phyloP scores from a whole-genome alignment of 306 rosid genomes.

The Gleditsia sinensis region DNA sequence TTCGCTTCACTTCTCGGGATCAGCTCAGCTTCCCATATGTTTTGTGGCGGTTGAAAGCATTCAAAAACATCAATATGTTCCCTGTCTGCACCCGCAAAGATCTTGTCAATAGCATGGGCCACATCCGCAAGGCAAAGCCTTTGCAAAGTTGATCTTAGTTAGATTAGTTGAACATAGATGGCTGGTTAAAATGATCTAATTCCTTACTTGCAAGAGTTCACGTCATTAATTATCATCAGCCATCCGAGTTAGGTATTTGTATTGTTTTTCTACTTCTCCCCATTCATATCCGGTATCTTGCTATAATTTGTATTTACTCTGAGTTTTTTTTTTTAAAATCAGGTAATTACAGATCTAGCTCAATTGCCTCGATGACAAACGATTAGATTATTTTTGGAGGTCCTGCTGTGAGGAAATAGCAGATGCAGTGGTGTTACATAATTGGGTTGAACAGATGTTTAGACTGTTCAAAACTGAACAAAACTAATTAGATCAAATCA shows the following conservation, averaged over 20 bases:
- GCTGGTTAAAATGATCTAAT: conserved; percentile 23
- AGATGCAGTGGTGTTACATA: too few species aligned
- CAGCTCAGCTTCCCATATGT: conserved; percentile 95
- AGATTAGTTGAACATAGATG: conserved; percentile 7
- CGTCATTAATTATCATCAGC: conserved; percentile 30
- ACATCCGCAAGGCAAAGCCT: conserved; percentile 85
- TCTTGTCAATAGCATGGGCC: conserved; percentile 95
- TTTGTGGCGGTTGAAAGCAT: conserved; percentile 72
- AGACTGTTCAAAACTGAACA: too few species aligned
- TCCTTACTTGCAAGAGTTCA: neutral
- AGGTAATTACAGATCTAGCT: too few species aligned
- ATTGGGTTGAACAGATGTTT: too few species aligned
- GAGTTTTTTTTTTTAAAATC: too few species aligned
- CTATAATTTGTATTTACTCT: too few species aligned
- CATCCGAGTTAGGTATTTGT: conserved; percentile 30
- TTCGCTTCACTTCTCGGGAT: conserved; percentile 90
- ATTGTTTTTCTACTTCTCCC: too few species aligned
- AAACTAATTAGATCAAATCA: too few species aligned
- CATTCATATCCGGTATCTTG: too few species aligned
- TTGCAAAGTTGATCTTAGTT: conserved; percentile 47
- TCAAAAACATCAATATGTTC: conserved; percentile 65
- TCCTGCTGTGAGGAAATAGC: too few species aligned
- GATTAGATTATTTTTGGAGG: too few species aligned
- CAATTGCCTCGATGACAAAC: too few species aligned
- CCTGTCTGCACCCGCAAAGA: conserved; percentile 96